Evolutionary conservation across 1,284 basidiomycete genomes (phyloP), one percentile per base, ranked within the genome.

Genomic region (Fomitopsis palustris): DNA sequence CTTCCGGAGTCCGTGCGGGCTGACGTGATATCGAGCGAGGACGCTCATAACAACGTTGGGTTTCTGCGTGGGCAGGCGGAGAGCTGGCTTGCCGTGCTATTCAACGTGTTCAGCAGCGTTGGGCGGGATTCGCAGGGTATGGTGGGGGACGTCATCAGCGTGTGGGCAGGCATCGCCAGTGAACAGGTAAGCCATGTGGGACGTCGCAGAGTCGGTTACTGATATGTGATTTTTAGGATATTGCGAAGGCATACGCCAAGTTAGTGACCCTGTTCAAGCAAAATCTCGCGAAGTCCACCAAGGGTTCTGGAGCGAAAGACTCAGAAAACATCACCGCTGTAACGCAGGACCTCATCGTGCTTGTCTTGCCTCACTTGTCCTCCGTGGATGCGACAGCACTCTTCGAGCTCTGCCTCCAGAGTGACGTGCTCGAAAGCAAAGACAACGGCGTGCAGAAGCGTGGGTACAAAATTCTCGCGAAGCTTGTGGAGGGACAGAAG

Each of bases 371-470:
- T 0, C 80, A 84, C 69, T 80, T 96, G n/a, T 85, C 86, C 0
- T 59, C 73, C 0, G 68, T 77, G 5, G 88, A 93, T 64, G 82
- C 84, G 2, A 75, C 76, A 9, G 76, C 79, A 2, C 79, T 95
- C 39, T 90, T 95, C 72, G 75, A 83, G 25, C 70, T 88, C 27
- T 88, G 81, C 62, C 75, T 90, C 29, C 77, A 81, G 1, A 70
- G 79, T 2, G 80, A 85, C 31, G 82, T 94, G 6, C 74, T 94
- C 2, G 82, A 81, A 47, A 86, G 85, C 69, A 82, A 80, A 63
- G 93, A 98, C 66, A 93, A 92, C 54, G 93, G 87, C 1, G 86
- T 98, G 1, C 97, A 99, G 77, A 99, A 99, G 77, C 93, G 96
- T 65, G 90, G 88, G 17, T 99, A 99, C 78, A 91, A 96, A 69